A percentile compares a stretch with the other conserved stretches of the same genome.
Conservation (phyloP, 1,139 yeast genomes). For the Protomyces arabidopsidicola region DNA sequence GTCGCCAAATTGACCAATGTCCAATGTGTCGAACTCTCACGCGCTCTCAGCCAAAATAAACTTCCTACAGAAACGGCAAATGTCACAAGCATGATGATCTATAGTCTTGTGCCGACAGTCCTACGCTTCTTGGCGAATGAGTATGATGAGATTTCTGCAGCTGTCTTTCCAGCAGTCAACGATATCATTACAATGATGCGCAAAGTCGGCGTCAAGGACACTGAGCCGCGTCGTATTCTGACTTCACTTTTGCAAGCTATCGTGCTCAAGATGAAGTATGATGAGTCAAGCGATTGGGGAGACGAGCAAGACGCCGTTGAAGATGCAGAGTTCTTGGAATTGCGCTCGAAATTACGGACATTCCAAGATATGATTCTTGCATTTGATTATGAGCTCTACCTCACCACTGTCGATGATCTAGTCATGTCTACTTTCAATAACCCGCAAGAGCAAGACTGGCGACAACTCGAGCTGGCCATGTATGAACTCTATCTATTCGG, state of each 20-base stretch:
- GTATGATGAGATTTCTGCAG: constrained; percentile 81
- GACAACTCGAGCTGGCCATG: constrained; percentile 77
- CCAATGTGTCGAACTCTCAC: constrained; percentile 68
- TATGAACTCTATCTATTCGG: constrained; percentile 73
- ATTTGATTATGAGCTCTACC: constrained; percentile 65
- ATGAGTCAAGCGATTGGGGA: constrained; percentile 65
- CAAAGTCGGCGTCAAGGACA: constrained; percentile 44
- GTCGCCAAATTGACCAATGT: constrained; percentile 70
- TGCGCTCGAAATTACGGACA: constrained; percentile 64
- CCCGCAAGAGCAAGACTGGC: constrained; percentile 53
- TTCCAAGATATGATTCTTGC: constrained; percentile 83
- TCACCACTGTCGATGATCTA: constrained; percentile 63
- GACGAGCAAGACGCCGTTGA: constrained; percentile 51
- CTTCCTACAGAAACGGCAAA: constrained; percentile 39
- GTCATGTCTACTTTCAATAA: constrained; percentile 53
- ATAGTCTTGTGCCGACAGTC: constrained; percentile 68
- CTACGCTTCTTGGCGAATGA: constrained; percentile 70
- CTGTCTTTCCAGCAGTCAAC: constrained; percentile 74
- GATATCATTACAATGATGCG: constrained; percentile 68
- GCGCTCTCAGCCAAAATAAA: constrained; percentile 55
- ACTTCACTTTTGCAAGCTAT: constrained; percentile 62
- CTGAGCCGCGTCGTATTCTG: constrained; percentile 47
- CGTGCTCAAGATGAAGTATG: constrained; percentile 73
- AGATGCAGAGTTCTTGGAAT: constrained; percentile 72
- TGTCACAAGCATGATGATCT: constrained; percentile 48